Evolutionary conservation across 2,329 filamentous ascomycete species (phyloP).

Genomic region (Chalara sp.): DNA sequence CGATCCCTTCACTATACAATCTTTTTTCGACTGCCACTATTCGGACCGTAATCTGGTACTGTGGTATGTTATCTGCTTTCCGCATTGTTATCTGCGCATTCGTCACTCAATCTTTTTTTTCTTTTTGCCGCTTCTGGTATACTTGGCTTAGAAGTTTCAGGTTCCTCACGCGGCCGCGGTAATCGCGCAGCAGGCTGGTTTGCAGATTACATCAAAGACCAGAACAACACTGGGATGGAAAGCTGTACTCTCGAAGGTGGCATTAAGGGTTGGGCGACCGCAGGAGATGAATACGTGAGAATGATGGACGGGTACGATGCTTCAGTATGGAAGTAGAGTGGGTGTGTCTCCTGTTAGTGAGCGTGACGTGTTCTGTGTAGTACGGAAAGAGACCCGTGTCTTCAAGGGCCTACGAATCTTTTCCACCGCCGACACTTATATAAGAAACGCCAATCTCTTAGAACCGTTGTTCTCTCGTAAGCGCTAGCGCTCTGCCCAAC

Average conservation of each 20-base stretch:
- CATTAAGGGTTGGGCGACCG: constrained; percentile 30
- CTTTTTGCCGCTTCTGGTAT: no score
- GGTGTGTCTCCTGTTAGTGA: no score
- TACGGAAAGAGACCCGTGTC: no score
- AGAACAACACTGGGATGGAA: constrained; percentile 24
- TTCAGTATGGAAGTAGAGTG: constrained; percentile 9
- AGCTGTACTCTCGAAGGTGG: constrained; percentile 28
- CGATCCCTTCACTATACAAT: constrained; percentile 24
- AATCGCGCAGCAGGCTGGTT: background rate
- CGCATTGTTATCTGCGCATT: background rate
- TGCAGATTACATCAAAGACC: constrained; percentile 7
- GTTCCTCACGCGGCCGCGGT: background rate
- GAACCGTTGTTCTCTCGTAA: no score
- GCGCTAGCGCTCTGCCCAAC: no score
- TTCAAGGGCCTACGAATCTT: no score
- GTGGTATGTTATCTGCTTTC: constrained; percentile 7
- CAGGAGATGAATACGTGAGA: constrained; percentile 25
- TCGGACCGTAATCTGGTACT: constrained; percentile 25
- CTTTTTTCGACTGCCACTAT: constrained; percentile 23
- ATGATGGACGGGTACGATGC: constrained; percentile 28
- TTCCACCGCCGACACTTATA: no score
- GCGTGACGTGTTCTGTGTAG: no score
- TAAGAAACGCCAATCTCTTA: no score
- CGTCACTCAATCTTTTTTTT: no score
- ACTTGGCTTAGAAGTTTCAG: background rate